Conservation (phyloP, 129 eudicot genomes). For the Solidago caesia region DNA sequence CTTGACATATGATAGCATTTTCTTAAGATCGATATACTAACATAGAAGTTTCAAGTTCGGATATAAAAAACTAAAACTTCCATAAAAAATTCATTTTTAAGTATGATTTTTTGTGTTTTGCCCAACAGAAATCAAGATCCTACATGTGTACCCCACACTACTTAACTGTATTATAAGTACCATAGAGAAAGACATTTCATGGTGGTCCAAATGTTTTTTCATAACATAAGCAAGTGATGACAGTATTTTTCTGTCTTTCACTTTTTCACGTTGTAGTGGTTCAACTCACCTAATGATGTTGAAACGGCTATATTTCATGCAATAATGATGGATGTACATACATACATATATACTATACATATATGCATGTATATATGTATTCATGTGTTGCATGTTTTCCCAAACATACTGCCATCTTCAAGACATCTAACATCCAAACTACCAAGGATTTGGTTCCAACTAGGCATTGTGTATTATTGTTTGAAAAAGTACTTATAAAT, state of each 20-base stretch:
- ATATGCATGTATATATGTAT: constrained; percentile 2
- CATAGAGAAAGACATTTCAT: constrained; percentile 28
- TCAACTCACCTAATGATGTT: constrained; percentile 20
- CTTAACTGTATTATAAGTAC: constrained; percentile 19
- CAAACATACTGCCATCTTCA: not conserved
- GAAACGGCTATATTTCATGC: constrained; percentile 61
- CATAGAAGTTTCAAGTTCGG: too few species aligned
- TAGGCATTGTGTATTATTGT: too few species aligned
- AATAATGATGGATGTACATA: constrained; percentile 3
- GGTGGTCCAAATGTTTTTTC: constrained; percentile 27
- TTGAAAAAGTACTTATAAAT: too few species aligned
- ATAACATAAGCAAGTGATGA: constrained; percentile 12
- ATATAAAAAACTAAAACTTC: too few species aligned
- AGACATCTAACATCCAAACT: not conserved
- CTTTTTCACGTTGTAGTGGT: constrained; percentile 16
- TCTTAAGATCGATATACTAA: too few species aligned
- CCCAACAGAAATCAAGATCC: not conserved
- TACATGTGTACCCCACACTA: not conserved
- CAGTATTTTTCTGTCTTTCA: constrained; percentile 16
- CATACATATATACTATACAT: constrained; percentile 1
- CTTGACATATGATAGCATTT: too few species aligned
- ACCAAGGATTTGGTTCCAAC: too few species aligned
- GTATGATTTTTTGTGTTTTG: not conserved
- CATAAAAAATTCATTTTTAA: too few species aligned
- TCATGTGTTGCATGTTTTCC: constrained; percentile 15